Evolutionary conservation across 2,329 filamentous ascomycete species (phyloP).

Genomic region (Harringtonia lauricola): DNA sequence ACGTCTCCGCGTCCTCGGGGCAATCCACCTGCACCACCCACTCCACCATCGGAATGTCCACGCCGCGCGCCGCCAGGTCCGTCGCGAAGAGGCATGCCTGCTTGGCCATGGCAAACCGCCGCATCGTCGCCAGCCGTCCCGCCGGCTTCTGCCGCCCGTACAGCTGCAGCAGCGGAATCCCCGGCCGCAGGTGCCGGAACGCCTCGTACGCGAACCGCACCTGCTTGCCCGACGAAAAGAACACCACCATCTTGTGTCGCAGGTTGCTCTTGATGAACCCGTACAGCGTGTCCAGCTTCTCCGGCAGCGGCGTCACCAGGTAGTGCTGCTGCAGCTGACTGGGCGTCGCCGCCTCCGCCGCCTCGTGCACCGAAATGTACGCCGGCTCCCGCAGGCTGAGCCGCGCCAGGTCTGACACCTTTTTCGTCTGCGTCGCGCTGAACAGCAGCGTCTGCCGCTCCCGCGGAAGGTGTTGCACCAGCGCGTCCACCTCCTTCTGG

Average conservation of each 20-base stretch:
- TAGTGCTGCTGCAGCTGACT: slow-evolving; percentile 83
- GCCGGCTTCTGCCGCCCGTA: slow-evolving; percentile 90
- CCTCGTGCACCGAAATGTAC: slow-evolving; percentile 89
- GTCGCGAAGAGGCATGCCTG: slow-evolving; percentile 87
- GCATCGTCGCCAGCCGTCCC: slow-evolving; percentile 77
- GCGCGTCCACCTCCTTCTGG: slow-evolving; percentile 77
- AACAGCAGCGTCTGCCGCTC: slow-evolving; percentile 87
- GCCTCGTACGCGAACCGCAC: slow-evolving; percentile 93
- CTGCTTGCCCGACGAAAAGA: slow-evolving; percentile 90
- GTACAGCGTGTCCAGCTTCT: slow-evolving; percentile 87
- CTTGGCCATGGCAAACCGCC: slow-evolving; percentile 69
- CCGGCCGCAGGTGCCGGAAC: slow-evolving; percentile 86
- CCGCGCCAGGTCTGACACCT: slow-evolving; percentile 82
- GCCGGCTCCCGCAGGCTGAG: slow-evolving; percentile 83
- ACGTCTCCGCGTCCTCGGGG: slow-evolving; percentile 92
- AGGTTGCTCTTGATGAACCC: slow-evolving; percentile 86
- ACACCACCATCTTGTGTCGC: slow-evolving; percentile 91
- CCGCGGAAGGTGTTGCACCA: slow-evolving; percentile 81
- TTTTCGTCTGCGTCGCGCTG: slow-evolving; percentile 91
- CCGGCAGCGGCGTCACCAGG: slow-evolving; percentile 68
- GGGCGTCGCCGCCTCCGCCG: slow-evolving; percentile 69
- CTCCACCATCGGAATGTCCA: slow-evolving; percentile 94
- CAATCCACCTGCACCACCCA: slow-evolving; percentile 99
- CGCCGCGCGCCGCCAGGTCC: slow-evolving; percentile 84
- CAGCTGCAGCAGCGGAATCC: slow-evolving; percentile 84